Evolutionary conservation across 2,329 filamentous ascomycete genomes (phyloP).

Genomic region (Trichoderma gracile): DNA sequence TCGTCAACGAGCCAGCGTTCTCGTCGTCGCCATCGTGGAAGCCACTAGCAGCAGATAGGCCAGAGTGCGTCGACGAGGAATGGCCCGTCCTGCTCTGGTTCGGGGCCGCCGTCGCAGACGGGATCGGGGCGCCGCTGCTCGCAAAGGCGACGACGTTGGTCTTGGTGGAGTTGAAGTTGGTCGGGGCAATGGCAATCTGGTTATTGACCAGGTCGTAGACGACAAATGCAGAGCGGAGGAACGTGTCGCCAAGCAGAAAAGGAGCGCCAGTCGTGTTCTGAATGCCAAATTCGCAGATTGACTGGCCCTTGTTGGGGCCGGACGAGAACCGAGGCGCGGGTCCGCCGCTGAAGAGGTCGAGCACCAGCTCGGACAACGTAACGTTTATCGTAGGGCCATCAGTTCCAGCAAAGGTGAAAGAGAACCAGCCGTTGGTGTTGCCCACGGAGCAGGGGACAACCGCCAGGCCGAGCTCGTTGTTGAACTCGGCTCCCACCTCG

Average conservation of each 20-base stretch:
- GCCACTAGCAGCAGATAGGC: constrained; percentile 37
- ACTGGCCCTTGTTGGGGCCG: constrained; percentile 47
- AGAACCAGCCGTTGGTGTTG: constrained; percentile 50
- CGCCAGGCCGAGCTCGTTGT: constrained; percentile 40
- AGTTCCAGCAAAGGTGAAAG: constrained; percentile 54
- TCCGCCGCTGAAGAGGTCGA: constrained; percentile 45
- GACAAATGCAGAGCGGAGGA: constrained; percentile 61
- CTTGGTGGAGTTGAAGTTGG: constrained; percentile 55
- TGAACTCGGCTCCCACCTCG: constrained; percentile 56
- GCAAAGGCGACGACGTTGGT: constrained; percentile 53
- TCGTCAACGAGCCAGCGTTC: constrained; percentile 28
- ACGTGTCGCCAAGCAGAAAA: constrained; percentile 58
- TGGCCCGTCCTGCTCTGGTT: constrained; percentile 34
- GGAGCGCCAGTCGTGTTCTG: constrained; percentile 48
- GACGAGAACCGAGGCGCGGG: constrained; percentile 40
- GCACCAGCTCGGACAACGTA: constrained; percentile 57
- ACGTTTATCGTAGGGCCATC: constrained; percentile 54
- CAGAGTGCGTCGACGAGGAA: constrained; percentile 29
- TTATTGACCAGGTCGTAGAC: constrained; percentile 62
- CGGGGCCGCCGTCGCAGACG: constrained; percentile 49
- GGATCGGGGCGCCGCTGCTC: constrained; percentile 52
- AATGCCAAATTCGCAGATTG: constrained; percentile 58
- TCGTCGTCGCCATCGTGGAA: constrained; percentile 33
- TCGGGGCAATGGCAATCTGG: constrained; percentile 55
- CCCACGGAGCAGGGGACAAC: constrained; percentile 54